Percentiles rank a stretch among this genome's conserved stretches.
Evolutionary conservation across 2,329 filamentous ascomycete genomes (phyloP).

Genomic region (Taxawa tesnikishii): DNA sequence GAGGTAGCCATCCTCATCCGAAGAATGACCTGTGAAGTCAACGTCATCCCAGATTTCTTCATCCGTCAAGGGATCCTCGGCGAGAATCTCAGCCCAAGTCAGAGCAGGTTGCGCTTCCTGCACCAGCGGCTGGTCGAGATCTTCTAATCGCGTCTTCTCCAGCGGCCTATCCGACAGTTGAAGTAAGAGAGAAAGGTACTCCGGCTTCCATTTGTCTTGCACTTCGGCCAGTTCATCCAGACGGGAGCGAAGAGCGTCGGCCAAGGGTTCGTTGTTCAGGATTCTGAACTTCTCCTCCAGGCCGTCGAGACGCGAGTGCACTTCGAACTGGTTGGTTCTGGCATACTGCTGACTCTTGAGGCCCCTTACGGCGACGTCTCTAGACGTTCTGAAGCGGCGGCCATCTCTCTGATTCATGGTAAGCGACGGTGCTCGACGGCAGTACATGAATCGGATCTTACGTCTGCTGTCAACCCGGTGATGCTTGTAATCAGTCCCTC

Average conservation of each 20-base stretch:
- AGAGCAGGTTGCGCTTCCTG: conserved; percentile 41
- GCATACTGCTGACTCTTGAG: conserved; percentile 28
- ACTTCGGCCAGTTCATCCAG: conserved; percentile 45
- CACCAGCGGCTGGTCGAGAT: conserved; percentile 38
- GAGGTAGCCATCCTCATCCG: conserved; percentile 43
- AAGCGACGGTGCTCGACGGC: no score
- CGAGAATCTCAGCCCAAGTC: conserved; percentile 69
- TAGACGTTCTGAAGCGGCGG: conserved; percentile 20
- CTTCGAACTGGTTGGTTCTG: conserved; percentile 37
- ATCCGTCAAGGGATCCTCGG: conserved; percentile 61
- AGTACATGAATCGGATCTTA: no score
- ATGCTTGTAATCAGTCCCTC: conserved; percentile 60
- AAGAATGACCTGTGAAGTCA: conserved; percentile 53
- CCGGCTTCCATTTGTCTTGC: conserved; percentile 58
- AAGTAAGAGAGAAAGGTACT: conserved; percentile 66
- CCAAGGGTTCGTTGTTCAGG: conserved; percentile 65
- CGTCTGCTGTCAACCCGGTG: conserved; percentile 30
- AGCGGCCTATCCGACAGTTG: conserved; percentile 72
- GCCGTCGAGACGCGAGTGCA: conserved; percentile 26
- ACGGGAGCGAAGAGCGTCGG: conserved; percentile 52
- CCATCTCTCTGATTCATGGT: conserved; percentile 8
- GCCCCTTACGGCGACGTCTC: conserved; percentile 25
- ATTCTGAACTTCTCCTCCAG: conserved; percentile 80
- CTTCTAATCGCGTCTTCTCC: conserved; percentile 52
- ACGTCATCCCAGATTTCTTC: conserved; percentile 59